Base-by-base conservation (phyloP, 164 flowering plant genomes). In the Dillenia suffruticosa region DNA sequence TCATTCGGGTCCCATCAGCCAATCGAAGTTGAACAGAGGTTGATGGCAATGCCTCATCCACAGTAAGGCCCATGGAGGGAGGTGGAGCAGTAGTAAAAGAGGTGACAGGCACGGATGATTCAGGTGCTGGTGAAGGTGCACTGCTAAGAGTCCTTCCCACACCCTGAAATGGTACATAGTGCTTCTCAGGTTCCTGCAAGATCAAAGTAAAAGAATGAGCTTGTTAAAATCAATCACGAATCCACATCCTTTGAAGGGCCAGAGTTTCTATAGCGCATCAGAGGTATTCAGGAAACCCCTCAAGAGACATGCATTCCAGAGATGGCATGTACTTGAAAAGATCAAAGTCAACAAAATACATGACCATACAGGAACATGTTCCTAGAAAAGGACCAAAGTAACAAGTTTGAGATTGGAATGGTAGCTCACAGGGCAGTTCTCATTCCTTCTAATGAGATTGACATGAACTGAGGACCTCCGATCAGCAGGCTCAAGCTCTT, bases 1-100 rank as follows among this genome's bases (percentile, higher is more conserved):
- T 79, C 87, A 89, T 76, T 50, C 96, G 84, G 0, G 98, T 89
- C 1, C 98, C 98, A 77, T 92, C 98, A 5, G 86, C 82, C 59
- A 90, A 68, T 61, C 98, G 74, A 44, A 92, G 81, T 77, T 92
- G 96, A 65, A 92, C 78, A 5, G 98, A 86, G 49, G 98, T 85
- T 17, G 82, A 72, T 45, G 98, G 96, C 65, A 66, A 62, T 16
- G 80, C 63, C 13, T 74, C 70, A 51, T 89, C 89, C 15, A 92
- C 85, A 46, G 79, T 70, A 40, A 85, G 70, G 54, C 96, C 96
- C 49, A 51, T 52, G 1, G 83, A 72, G 40, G 91, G 84, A 16
- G 71, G 2, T 57, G 86, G 81, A 17, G 81, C 84, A 57, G 72
- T 54, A 26, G 32, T 26, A 1, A 71, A 13, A 10, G 81, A 43